A percentile compares a stretch with the other conserved stretches of the same genome.
Conservation (phyloP, 1,284 basidiomycete genomes). For the Boletellus sp. region DNA sequence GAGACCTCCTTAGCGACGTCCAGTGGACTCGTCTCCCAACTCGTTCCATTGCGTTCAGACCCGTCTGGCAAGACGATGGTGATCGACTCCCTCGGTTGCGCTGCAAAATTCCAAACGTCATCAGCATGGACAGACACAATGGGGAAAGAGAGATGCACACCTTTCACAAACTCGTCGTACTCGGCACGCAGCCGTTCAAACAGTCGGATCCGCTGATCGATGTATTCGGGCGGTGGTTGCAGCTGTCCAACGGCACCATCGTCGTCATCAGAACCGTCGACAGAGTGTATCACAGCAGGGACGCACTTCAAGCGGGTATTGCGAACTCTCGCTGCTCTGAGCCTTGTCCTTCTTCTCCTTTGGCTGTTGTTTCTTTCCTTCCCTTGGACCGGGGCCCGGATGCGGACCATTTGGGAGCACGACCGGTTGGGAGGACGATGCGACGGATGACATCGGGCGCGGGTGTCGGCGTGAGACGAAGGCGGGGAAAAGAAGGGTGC, state of each 20-base stretch:
- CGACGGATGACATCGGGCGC: conserved; percentile 30
- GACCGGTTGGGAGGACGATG: conserved; percentile 38
- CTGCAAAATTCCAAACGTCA: conserved; percentile 36
- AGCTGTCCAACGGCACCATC: conserved; percentile 46
- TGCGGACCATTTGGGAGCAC: conserved; percentile 33
- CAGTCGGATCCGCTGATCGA: conserved; percentile 87
- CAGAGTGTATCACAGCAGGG: background rate
- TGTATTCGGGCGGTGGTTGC: conserved; percentile 81
- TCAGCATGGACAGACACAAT: background rate
- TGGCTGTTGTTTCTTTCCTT: conserved; percentile 39
- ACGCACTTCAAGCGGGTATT: conserved; percentile 60
- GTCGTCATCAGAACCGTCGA: background rate
- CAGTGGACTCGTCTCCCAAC: conserved; percentile 98
- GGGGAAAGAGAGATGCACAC: conserved; percentile 35
- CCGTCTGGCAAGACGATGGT: conserved; percentile 88
- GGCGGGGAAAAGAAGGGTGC: background rate
- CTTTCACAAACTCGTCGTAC: conserved; percentile 77
- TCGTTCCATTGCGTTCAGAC: conserved; percentile 75
- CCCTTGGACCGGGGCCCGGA: conserved; percentile 10
- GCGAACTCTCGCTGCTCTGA: conserved; percentile 35
- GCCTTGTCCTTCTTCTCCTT: conserved; percentile 53
- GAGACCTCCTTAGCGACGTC: conserved; percentile 86
- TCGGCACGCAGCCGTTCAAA: conserved; percentile 89
- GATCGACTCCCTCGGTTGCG: conserved; percentile 85
- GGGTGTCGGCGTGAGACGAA: background rate